Conservation (phyloP, 1,139 yeast species). For the Blastobotrys arbuscula region DNA sequence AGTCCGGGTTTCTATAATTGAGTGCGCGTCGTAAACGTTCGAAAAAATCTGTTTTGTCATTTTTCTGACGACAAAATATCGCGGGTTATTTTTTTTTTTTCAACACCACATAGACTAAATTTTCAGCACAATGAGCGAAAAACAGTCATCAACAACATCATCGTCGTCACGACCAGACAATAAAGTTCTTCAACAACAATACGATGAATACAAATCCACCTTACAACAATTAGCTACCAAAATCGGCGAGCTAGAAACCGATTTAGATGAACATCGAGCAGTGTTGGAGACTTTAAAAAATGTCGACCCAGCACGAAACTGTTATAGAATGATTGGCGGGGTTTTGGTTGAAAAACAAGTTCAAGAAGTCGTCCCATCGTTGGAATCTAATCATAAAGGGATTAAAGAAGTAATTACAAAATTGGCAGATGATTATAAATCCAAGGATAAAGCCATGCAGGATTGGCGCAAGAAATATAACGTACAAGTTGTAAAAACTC, state of each 20-base stretch:
- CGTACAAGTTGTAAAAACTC: constrained; percentile 37
- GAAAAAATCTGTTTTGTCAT: no score
- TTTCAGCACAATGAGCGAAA: no score
- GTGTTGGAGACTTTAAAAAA: constrained; percentile 44
- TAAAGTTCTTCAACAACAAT: constrained; percentile 35
- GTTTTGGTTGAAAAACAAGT: constrained; percentile 82
- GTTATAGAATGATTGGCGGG: constrained; percentile 93
- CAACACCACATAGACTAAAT: no score
- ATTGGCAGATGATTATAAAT: constrained; percentile 33
- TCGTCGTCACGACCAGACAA: constrained; percentile 23
- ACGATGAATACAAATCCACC: constrained; percentile 37
- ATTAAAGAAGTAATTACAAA: constrained; percentile 33
- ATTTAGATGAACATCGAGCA: constrained; percentile 38
- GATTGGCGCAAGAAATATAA: constrained; percentile 40
- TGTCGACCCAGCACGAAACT: constrained; percentile 57
- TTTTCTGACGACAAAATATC: no score
- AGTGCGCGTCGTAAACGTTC: no score
- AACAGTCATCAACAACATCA: background rate
- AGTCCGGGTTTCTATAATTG: no score
- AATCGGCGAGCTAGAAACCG: constrained; percentile 39
- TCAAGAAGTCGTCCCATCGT: constrained; percentile 63
- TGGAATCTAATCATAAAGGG: constrained; percentile 53
- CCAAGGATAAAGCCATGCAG: constrained; percentile 35
- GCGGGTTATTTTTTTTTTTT: no score
- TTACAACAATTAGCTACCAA: constrained; percentile 36